Base-by-base conservation (phyloP, 148 eudicot genomes). In the Vaccinium vitisidaea region DNA sequence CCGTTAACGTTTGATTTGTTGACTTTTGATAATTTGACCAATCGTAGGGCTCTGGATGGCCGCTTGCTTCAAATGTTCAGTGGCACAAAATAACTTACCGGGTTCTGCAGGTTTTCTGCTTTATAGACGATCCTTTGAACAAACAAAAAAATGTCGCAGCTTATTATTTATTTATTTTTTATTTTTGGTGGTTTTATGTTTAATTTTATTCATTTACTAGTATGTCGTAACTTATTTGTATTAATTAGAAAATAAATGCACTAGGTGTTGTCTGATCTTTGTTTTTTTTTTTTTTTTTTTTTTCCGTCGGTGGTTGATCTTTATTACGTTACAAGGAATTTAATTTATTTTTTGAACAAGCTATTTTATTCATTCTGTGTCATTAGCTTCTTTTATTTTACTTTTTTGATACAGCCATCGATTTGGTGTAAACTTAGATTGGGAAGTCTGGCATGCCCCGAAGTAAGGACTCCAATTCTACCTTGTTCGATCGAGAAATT, bases 1-100 rank as follows among this genome's bases (percentile, higher is more conserved):
- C 94, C 56, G 96, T 94, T 46, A 93, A 94, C 77, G 95, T 93
- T 81, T 90, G 90, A 94, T 87, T 85, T 4, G 16, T 49, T 5
- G 54, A 80, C 61, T 46, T 4, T 23, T 56, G 78, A 50, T 56
- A 77, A 27, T 81, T 18, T 75, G 56, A 70, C 27, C 6, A 2
- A 46, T 59, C 49, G 25, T 55, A 32, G 61, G 65, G 67, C 65
- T 6, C 3, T 32, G 49, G 36, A 78, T 56, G 49, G 23, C 43
- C 81, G 6, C 11, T 69, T 56, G 8, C 2, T 7, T 12, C 7
- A 1, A n/a, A 21, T 19, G 15, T 6, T 59, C 10, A 19, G 81
- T 2, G 19, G 43, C 43, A 50, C 80, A 23, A 27, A 78, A 50
- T 79, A 54, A 53, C n/a, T 32, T 32, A 32, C 36, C 1, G 36